Evolutionary conservation across 305 asterid genomes (phyloP).

Genomic region (Ilex paraguariensis): DNA sequence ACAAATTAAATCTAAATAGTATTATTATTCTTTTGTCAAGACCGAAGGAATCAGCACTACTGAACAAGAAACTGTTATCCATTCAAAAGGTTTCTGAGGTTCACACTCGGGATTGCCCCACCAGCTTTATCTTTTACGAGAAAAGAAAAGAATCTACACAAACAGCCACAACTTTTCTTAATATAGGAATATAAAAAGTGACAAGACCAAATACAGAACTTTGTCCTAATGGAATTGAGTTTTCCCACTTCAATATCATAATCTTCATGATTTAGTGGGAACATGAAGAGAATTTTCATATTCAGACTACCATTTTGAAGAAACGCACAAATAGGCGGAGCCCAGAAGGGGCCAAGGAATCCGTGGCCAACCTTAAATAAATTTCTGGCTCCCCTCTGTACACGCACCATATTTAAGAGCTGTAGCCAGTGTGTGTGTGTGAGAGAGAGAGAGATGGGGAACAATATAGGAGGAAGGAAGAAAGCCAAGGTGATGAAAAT

Average conservation of each 20-base stretch:
- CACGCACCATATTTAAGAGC: too few species aligned
- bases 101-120: constrained; percentile 5
- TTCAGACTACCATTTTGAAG: constrained; percentile 13
- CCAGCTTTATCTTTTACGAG: constrained; percentile 2
- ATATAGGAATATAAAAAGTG: constrained; percentile 3
- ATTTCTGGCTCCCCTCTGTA: neutral
- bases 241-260: constrained; percentile 26
- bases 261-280: constrained; percentile 4
- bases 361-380: neutral
- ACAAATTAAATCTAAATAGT: too few species aligned
- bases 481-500: constrained; percentile 56
- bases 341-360: neutral
- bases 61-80: neutral
- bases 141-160: neutral
- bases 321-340: neutral
- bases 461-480: constrained; percentile 33
- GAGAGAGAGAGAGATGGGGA: constrained; percentile 42
- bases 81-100: neutral
- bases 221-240: constrained; percentile 12
- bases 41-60: too few species aligned
- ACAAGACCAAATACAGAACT: neutral
- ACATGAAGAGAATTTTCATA: constrained; percentile 10
- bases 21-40: too few species aligned
- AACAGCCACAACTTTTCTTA: neutral
- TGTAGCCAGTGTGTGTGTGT: too few species aligned